Percentiles rank a stretch among this genome's conserved stretches.
phyloP scores from a whole-genome alignment of 768 basidiomycete genomes.

The Royoungia palumana region DNA sequence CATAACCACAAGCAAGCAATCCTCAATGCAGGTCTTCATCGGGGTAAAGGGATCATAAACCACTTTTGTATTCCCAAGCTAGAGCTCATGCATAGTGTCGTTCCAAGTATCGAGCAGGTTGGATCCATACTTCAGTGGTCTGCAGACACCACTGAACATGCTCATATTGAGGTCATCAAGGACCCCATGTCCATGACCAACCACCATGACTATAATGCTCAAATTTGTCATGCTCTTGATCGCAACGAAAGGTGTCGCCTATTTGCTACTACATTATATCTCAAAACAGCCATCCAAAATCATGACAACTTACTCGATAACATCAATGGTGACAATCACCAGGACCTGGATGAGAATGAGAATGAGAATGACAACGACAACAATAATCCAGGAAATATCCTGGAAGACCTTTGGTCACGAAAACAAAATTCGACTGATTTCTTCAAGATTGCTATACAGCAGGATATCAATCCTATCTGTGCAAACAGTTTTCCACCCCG shows the following conservation, averaged over 20 bases:
- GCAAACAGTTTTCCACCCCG: no score
- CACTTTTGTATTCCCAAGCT: constrained; percentile 43
- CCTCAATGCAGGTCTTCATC: constrained; percentile 25
- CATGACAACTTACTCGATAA: no score
- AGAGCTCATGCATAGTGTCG: constrained; percentile 36
- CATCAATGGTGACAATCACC: no score
- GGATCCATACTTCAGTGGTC: constrained; percentile 32
- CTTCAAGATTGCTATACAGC: no score
- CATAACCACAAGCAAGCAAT: constrained; percentile 36
- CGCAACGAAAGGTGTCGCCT: constrained; percentile 21
- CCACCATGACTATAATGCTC: constrained; percentile 27
- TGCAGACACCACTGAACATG: constrained; percentile 3
- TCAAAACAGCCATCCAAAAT: no score
- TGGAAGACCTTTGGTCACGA: no score
- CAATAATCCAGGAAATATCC: no score
- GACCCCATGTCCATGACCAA: constrained; percentile 25
- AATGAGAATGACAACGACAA: no score
- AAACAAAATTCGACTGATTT: constrained; percentile 2
- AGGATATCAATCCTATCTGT: no score
- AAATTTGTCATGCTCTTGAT: constrained; percentile 36
- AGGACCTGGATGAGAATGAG: no score
- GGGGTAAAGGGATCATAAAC: constrained; percentile 26
- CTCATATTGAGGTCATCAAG: constrained; percentile 34
- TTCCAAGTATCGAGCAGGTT: constrained; percentile 24
- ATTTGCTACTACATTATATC: no score